These are phyloP conservation scores for Ailanthus altissimus DNA, from an alignment of 345 rosid species.

Conservation along the genomic window DNA sequence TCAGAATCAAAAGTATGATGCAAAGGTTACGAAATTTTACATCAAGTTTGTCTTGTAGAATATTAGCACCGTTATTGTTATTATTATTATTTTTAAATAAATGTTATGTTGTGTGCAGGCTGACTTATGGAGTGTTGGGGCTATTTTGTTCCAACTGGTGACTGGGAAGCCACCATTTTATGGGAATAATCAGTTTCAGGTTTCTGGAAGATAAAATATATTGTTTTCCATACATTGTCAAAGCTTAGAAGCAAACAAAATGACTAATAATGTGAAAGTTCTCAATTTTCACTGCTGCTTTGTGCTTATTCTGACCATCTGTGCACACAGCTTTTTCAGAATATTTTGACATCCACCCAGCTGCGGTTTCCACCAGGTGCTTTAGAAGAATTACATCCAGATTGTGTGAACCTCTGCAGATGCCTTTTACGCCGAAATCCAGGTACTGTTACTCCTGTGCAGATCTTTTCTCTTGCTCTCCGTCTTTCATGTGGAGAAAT, in stretches of 20 bases:
- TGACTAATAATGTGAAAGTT: background rate
- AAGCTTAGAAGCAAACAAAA: background rate
- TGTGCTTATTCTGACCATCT: constrained; percentile 17
- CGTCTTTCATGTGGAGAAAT: background rate
- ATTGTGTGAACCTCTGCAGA: constrained; percentile 76
- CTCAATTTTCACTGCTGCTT: constrained; percentile 7
- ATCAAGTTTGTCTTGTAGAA: background rate
- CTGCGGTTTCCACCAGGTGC: constrained; percentile 64
- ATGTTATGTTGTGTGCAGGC: constrained; percentile 49
- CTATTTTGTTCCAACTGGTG: constrained; percentile 76
- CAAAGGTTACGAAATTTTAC: constrained; percentile 60
- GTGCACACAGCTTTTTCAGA: constrained; percentile 68
- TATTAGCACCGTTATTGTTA: background rate
- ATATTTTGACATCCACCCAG: constrained; percentile 68
- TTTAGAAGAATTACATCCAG: constrained; percentile 58
- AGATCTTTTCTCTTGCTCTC: no score
- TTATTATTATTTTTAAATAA: background rate
- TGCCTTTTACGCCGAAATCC: constrained; percentile 68
- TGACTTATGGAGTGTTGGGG: constrained; percentile 93
- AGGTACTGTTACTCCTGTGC: constrained; percentile 37
- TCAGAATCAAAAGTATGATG: constrained; percentile 73
- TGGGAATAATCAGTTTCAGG: constrained; percentile 75
- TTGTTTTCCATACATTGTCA: constrained; percentile 9
- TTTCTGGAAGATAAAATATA: constrained; percentile 20
- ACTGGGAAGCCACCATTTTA: constrained; percentile 81